Evolutionary conservation across 108 stramenopile genomes (phyloP), one percentile per base, ranked within the genome.

Genomic region (Cyclotella distinguenda): DNA sequence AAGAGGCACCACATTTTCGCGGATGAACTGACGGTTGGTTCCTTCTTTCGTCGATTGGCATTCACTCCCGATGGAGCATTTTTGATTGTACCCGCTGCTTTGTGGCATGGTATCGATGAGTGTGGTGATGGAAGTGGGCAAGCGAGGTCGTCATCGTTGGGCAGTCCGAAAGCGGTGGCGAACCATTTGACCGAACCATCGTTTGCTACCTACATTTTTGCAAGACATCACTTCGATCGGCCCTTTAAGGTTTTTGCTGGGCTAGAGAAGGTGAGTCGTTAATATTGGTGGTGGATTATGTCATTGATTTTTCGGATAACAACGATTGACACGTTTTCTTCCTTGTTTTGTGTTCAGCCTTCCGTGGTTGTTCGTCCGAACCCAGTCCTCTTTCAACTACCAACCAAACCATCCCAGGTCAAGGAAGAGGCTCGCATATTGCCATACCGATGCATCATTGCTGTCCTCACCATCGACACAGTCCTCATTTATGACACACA

Each of bases 1-100:
- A 72, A 58, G 32, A 60, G 55, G n/a, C 69, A 64, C 15, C 72
- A 89, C 30, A 78, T 91, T 47, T 98, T 94, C 74, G 95, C 81
- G 10, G 95, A 95, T 68, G 96, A 95, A 65, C 72, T 93, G 0
- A 90, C 88, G 4, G 70, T 86, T 38, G 83, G 91, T 55, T 89
- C 87, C 33, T 98, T 96, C 69, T 97, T 98, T 69, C 84, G 97
- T 40, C 78, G 97, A 32, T 80, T 96, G 46, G 50, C 76, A 21
- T 97, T 90, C 81, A 91, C 96, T 22, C 68, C 90, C 1, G 97
- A 98, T 66, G 97, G 97, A 1, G 82, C 88, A 1, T 94, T 86
- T 57, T 76, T 98, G 44, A 65, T 97, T 46, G 84, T 91, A 19
- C 96, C 97, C 22, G 86, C 96, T 13, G 95, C 86, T n/a, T 72